A percentile compares a stretch with the other conserved stretches of the same genome.
Conservation (phyloP, 1,284 basidiomycete genomes). For the Xerocomus minutiporus region DNA sequence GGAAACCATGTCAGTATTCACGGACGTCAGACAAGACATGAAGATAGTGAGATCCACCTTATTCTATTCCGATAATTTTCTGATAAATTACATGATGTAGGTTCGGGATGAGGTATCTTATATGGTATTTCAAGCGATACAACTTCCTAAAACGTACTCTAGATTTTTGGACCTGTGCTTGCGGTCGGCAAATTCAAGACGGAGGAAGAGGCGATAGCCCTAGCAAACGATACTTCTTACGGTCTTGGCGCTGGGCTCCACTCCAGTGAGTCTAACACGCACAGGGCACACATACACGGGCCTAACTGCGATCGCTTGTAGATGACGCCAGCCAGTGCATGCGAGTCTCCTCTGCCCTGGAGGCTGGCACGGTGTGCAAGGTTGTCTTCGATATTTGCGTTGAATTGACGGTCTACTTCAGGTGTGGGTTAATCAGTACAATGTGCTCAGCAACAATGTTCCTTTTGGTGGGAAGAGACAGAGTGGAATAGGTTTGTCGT, state of each 20-base stretch:
- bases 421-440: slow-evolving; percentile 92
- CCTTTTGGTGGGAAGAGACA: slow-evolving; percentile 95
- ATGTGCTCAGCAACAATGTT: slow-evolving; percentile 73
- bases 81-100: slow-evolving; percentile 34
- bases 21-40: slow-evolving; percentile 68
- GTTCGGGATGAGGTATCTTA: slow-evolving; percentile 64
- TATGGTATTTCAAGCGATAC: slow-evolving; percentile 5
- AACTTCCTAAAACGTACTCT: slow-evolving; percentile 7
- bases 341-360: slow-evolving; percentile 75
- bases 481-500: slow-evolving; percentile 55
- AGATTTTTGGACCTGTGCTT: slow-evolving; percentile 87
- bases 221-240: slow-evolving; percentile 83
- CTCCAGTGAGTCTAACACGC: slow-evolving; percentile 55
- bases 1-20: slow-evolving; percentile 49
- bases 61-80: slow-evolving; percentile 4
- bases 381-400: background rate
- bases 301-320: slow-evolving; percentile 26
- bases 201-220: slow-evolving; percentile 71
- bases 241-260: slow-evolving; percentile 88
- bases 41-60: slow-evolving; percentile 56
- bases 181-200: slow-evolving; percentile 73
- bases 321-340: slow-evolving; percentile 85
- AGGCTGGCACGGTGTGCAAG: slow-evolving; percentile 74
- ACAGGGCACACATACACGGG: background rate
- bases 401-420: slow-evolving; percentile 27